Evolutionary conservation across 23 red algal genomes (phyloP).

Genomic region (Pyropia haitanensis): DNA sequence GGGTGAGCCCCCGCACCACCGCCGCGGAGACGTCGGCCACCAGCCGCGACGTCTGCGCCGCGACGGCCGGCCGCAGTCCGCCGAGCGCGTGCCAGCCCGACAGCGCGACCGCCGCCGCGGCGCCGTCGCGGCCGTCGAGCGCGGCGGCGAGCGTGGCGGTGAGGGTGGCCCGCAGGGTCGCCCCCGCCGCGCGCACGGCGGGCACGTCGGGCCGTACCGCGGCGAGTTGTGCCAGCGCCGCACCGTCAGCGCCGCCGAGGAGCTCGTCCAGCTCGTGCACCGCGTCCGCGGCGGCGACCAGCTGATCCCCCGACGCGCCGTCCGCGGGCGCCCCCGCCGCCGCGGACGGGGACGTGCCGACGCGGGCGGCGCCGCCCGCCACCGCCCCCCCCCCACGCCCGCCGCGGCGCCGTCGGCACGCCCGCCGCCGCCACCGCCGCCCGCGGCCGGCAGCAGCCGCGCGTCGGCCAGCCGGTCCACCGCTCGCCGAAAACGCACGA

Average conservation of each 20-base stretch:
- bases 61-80: slow-evolving; percentile 24
- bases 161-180: slow-evolving; percentile 23
- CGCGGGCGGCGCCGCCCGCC: neutral
- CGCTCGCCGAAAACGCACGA: slow-evolving; percentile 31
- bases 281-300: slow-evolving; percentile 34
- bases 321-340: neutral
- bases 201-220: slow-evolving; percentile 40
- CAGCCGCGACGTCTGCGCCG: slow-evolving; percentile 34
- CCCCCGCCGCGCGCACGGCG: slow-evolving; percentile 39
- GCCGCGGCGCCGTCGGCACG: neutral
- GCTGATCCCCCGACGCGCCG: slow-evolving; percentile 9
- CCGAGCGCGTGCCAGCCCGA: slow-evolving; percentile 27
- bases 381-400: too few species aligned
- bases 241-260: neutral
- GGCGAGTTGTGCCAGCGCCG: slow-evolving; percentile 37
- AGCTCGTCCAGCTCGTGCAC: slow-evolving; percentile 56
- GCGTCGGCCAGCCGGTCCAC: slow-evolving; percentile 32
- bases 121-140: slow-evolving; percentile 22
- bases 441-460: slow-evolving; percentile 30
- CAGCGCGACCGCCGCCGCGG: slow-evolving; percentile 34
- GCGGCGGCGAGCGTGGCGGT: slow-evolving; percentile 25
- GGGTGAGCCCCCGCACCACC: slow-evolving; percentile 34
- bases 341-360: neutral
- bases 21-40: slow-evolving; percentile 26
- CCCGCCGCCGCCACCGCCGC: neutral